phyloP scores from a whole-genome alignment of 2,329 filamentous ascomycete species.

The Mycosphaerella arachidis region DNA sequence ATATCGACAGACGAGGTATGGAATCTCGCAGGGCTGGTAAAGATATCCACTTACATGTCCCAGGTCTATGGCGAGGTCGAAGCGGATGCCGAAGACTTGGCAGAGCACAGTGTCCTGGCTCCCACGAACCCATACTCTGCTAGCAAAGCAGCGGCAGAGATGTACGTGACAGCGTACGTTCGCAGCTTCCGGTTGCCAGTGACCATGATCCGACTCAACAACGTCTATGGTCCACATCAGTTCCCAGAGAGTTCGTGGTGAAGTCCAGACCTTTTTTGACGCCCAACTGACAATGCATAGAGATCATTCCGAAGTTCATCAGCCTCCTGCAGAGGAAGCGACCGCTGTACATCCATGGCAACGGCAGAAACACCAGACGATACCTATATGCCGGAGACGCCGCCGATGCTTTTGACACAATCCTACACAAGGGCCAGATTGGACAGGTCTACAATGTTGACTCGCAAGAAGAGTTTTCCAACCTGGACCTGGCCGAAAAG shows the following conservation, averaged over 20 bases:
- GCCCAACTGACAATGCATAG: conserved; percentile 39
- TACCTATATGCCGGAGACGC: conserved; percentile 78
- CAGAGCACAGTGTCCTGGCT: conserved; percentile 68
- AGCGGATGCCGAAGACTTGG: conserved; percentile 64
- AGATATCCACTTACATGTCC: conserved; percentile 7
- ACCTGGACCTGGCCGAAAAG: conserved; percentile 62
- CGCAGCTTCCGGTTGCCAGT: conserved; percentile 77
- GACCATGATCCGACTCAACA: conserved; percentile 77
- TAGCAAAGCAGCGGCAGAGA: conserved; percentile 37
- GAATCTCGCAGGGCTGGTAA: not conserved
- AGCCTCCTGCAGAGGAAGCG: conserved; percentile 63
- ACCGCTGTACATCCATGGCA: conserved; percentile 69
- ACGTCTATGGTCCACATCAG: conserved; percentile 76
- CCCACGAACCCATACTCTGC: conserved; percentile 65
- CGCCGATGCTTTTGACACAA: conserved; percentile 76
- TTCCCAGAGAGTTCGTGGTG: conserved; percentile 23
- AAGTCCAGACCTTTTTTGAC: not conserved
- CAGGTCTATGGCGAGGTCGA: conserved; percentile 77
- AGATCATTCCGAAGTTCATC: conserved; percentile 80
- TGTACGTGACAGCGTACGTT: conserved; percentile 70
- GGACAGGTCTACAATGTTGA: conserved; percentile 80
- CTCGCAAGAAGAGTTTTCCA: conserved; percentile 72
- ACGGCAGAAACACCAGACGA: conserved; percentile 67
- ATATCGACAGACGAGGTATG: conserved; percentile 66
- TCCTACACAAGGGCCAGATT: conserved; percentile 69